Percentiles rank a stretch among this genome's conserved stretches.
Conservation (phyloP, 129 eudicot genomes). For the Smallanthus sonchifolius region DNA sequence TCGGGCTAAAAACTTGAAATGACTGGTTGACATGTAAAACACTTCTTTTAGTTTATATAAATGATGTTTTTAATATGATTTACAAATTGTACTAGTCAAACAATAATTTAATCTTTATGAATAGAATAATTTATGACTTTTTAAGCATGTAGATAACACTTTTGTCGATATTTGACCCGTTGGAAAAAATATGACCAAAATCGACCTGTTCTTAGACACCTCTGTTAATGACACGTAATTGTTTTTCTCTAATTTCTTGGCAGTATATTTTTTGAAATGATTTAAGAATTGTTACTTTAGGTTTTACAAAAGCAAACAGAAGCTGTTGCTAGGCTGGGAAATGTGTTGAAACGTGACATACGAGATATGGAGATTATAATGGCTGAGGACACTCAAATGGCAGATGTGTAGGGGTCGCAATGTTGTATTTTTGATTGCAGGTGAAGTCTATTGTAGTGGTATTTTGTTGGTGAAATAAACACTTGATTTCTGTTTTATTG, state of each 20-base stretch:
- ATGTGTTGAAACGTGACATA: conserved; percentile 77
- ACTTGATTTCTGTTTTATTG: not conserved
- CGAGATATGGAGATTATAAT: conserved; percentile 94
- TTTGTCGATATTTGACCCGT: not conserved
- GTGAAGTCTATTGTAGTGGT: conserved; percentile 13
- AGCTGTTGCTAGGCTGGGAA: conserved; percentile 81
- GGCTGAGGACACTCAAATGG: conserved; percentile 80
- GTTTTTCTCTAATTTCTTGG: not conserved
- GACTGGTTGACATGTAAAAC: not conserved
- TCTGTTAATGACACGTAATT: too few relatives aligned
- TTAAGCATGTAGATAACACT: not conserved
- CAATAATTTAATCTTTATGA: not conserved
- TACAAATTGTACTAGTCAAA: not conserved
- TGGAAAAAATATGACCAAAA: not conserved
- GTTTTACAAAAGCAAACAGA: conserved; percentile 92
- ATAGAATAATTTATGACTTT: not conserved
- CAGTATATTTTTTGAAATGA: not conserved
- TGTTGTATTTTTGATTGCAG: conserved; percentile 22
- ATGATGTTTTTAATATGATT: not conserved
- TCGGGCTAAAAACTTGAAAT: not conserved
- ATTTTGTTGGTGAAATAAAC: conserved; percentile 14
- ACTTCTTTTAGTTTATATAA: not conserved
- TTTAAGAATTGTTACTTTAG: conserved; percentile 25
- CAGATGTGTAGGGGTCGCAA: conserved; percentile 27
- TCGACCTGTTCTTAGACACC: not conserved